Percentiles rank a stretch among this genome's conserved stretches.
Evolutionary conservation across 2,329 filamentous ascomycete species (phyloP).

Genomic region (Cladosporium colombiae): DNA sequence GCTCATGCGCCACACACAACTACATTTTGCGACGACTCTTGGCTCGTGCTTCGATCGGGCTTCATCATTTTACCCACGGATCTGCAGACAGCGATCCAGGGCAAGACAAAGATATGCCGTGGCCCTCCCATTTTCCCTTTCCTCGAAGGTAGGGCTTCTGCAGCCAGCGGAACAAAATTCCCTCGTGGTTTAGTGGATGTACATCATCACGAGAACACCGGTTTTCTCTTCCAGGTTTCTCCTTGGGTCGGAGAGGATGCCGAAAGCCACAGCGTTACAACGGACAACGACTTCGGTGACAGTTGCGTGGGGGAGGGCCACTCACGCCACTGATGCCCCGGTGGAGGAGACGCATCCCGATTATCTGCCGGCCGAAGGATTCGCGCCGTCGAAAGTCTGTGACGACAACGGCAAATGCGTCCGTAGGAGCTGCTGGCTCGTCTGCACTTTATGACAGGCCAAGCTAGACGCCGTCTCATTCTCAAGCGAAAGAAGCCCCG

Average conservation of each 20-base stretch:
- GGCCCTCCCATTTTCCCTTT: background rate
- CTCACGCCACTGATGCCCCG: background rate
- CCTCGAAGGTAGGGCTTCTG: background rate
- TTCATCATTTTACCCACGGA: background rate
- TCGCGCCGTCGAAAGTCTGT: background rate
- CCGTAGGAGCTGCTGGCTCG: background rate
- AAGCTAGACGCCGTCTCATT: background rate
- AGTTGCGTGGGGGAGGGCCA: background rate
- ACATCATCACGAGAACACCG: background rate
- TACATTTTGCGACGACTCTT: background rate
- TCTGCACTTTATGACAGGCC: background rate
- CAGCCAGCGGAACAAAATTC: background rate
- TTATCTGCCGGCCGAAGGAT: slow-evolving; percentile 11
- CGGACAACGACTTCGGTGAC: background rate
- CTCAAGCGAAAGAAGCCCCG: background rate
- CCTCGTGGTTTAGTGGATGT: background rate
- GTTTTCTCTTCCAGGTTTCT: background rate
- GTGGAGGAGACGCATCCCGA: background rate
- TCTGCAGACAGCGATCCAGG: background rate
- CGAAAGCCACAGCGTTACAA: background rate
- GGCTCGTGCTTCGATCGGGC: background rate
- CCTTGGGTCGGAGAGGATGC: background rate
- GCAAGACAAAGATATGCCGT: background rate
- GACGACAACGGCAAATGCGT: background rate
- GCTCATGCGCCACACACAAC: background rate